A percentile compares a stretch with the other conserved stretches of the same genome.
These are phyloP conservation scores for Trichoderma arundinaceum DNA, from an alignment of 2,329 filamentous ascomycete genomes.

Conservation along the genomic window DNA sequence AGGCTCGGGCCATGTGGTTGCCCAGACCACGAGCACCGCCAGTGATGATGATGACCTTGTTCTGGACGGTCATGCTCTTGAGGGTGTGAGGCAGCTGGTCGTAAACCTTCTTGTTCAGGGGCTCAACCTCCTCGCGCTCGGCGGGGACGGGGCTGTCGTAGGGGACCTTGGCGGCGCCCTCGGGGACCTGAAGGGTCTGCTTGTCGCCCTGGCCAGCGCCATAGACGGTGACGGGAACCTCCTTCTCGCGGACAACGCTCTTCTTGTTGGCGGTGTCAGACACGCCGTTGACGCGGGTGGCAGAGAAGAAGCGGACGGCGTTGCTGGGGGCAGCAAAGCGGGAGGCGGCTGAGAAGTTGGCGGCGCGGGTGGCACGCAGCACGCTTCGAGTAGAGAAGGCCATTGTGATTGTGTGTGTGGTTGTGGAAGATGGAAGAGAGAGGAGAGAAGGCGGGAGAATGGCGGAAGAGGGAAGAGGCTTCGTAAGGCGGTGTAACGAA, in stretches of 20 bases:
- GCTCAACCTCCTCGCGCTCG: slow-evolving; percentile 56
- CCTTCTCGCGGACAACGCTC: slow-evolving; percentile 62
- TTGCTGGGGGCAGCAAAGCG: slow-evolving; percentile 37
- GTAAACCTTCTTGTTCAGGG: slow-evolving; percentile 60
- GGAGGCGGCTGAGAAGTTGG: slow-evolving; percentile 41
- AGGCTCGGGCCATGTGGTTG: slow-evolving; percentile 79
- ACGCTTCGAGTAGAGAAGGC: slow-evolving; percentile 45
- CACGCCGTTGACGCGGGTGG: slow-evolving; percentile 42
- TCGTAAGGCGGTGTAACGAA: slow-evolving; percentile 24
- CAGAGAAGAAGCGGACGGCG: slow-evolving; percentile 44
- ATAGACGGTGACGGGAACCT: slow-evolving; percentile 63
- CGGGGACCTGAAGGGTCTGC: slow-evolving; percentile 60
- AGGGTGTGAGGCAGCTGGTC: slow-evolving; percentile 66
- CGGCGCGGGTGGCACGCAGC: slow-evolving; percentile 44
- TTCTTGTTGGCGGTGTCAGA: slow-evolving; percentile 53
- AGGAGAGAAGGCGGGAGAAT: background rate
- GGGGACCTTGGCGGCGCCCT: slow-evolving; percentile 50
- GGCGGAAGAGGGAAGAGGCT: background rate
- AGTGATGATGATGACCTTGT: slow-evolving; percentile 74
- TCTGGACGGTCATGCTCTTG: slow-evolving; percentile 71
- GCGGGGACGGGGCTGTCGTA: slow-evolving; percentile 47
- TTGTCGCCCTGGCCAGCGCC: slow-evolving; percentile 56
- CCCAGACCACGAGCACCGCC: slow-evolving; percentile 78
- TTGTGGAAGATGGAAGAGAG: slow-evolving; percentile 17
- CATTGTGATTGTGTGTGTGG: slow-evolving; percentile 41